These are phyloP conservation scores for Ambrosiella cleistominuta DNA, from an alignment of 2,329 filamentous ascomycete species.

Conservation along the genomic window DNA sequence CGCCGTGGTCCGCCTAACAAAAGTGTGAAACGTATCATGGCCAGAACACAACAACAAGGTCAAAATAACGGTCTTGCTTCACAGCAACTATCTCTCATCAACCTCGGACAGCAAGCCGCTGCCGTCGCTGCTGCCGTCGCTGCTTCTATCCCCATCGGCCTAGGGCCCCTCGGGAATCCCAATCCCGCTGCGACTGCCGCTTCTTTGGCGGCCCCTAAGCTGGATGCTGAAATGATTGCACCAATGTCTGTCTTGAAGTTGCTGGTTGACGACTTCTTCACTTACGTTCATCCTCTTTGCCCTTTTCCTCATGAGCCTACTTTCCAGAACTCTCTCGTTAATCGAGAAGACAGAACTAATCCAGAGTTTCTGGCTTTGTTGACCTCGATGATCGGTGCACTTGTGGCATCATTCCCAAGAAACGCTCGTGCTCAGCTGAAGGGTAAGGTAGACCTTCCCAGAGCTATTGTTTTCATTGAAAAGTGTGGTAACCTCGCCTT, in stretches of 20 bases:
- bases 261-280: constrained; percentile 68
- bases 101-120: neutral
- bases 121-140: neutral
- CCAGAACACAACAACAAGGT: constrained; percentile 22
- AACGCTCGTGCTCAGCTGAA: constrained; percentile 55
- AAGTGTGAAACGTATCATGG: constrained; percentile 14
- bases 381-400: constrained; percentile 53
- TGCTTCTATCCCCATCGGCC: constrained; percentile 2
- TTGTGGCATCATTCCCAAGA: constrained; percentile 63
- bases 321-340: constrained; percentile 51
- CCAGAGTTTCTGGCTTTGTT: constrained; percentile 52
- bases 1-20: constrained; percentile 42
- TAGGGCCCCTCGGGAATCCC: neutral
- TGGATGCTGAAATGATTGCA: constrained; percentile 53
- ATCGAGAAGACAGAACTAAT: constrained; percentile 47
- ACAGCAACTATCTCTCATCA: constrained; percentile 13
- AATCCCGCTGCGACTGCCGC: neutral
- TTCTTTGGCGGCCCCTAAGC: constrained; percentile 7
- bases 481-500: constrained; percentile 54
- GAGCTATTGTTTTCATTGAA: constrained; percentile 51
- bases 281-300: constrained; percentile 59
- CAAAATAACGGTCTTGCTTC: constrained; percentile 34
- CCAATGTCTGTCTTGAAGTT: constrained; percentile 49
- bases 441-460: constrained; percentile 46
- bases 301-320: constrained; percentile 67